Percentiles rank a stretch among this genome's conserved stretches.
Evolutionary conservation across 768 basidiomycete species (phyloP).

Genomic region (Crucibulum laeve): DNA sequence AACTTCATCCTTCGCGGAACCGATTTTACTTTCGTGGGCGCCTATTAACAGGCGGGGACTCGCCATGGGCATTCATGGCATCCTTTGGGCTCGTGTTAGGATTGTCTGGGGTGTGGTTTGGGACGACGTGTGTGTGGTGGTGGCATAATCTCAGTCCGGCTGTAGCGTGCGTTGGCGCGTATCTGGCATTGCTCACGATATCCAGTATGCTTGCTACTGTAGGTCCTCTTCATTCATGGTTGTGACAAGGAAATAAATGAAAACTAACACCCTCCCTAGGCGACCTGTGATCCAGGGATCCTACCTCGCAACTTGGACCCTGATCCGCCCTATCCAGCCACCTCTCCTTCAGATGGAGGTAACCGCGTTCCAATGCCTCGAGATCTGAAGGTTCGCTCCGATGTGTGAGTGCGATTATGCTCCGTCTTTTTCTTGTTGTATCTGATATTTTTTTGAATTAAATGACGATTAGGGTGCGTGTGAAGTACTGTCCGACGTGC

Average conservation of each 20-base stretch:
- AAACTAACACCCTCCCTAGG: too few species aligned
- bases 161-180: constrained; percentile 52
- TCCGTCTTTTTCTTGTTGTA: constrained; percentile 1
- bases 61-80: constrained; percentile 74
- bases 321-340: constrained; percentile 72
- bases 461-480: constrained; percentile 58
- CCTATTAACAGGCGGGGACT: constrained; percentile 82
- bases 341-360: constrained; percentile 59
- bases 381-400: constrained; percentile 74
- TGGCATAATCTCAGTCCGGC: constrained; percentile 77
- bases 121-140: constrained; percentile 85
- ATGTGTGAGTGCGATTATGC: constrained; percentile 50
- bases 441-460: constrained; percentile 2
- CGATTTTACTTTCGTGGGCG: constrained; percentile 70
- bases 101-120: constrained; percentile 81
- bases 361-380: constrained; percentile 67
- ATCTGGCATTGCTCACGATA: constrained; percentile 57
- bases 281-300: constrained; percentile 83
- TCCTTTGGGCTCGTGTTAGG: constrained; percentile 57
- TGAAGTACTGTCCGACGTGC: constrained; percentile 94
- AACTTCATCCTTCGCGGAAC: constrained; percentile 69
- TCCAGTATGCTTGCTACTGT: constrained; percentile 78
- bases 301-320: constrained; percentile 84
- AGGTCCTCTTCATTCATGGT: constrained; percentile 18
- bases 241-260: constrained; percentile 4